Base-by-base conservation (phyloP, 148 eudicot genomes). In the Euryodendron excelsum region DNA sequence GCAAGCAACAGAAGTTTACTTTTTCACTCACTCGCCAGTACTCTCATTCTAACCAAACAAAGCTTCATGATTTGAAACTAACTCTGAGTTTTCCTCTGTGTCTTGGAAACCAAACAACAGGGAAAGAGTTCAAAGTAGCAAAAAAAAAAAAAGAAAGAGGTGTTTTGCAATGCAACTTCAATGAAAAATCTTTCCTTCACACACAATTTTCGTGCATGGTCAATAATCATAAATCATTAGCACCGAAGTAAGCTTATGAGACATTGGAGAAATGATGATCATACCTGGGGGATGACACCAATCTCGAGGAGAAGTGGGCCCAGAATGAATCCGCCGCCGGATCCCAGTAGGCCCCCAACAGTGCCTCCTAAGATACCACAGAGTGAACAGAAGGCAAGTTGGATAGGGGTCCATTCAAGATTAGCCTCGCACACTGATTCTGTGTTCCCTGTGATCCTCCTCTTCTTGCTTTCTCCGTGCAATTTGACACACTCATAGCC, bases 221-320 rank as follows among this genome's bases (percentile, higher is more conserved):
- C n/a, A n/a, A n/a, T n/a, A n/a, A n/a, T n/a, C n/a, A n/a, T n/a
- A n/a, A n/a, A n/a, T n/a, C n/a, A n/a, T n/a, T n/a, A n/a, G n/a
- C n/a, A n/a, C n/a, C n/a, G n/a, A n/a, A n/a, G n/a, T n/a, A n/a
- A n/a, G n/a, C n/a, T 41, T 41, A 41, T 41, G 45, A 41, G 23
- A 18, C 60, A 55, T 23, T 59, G 0, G 69, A 55, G 45, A 64
- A 27, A 36, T 8, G 21, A 74, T 74, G 48, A 66, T 18, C 27
- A 27, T 83, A 96, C 99, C 97, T 96, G 99, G 25, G 99, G 99
- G 62, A 96, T 96, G 59, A 96, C 99, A 72, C 99, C 98, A 55
- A 96, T 90, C 84, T 96, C 98, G 61, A 96, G 88, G 41, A 96
- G 90, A 61, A 96, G 87, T 2, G 99, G 99, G n/a, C 99, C 98